Conservation (phyloP, 805 yeast species). For the Pichia deserticola region DNA sequence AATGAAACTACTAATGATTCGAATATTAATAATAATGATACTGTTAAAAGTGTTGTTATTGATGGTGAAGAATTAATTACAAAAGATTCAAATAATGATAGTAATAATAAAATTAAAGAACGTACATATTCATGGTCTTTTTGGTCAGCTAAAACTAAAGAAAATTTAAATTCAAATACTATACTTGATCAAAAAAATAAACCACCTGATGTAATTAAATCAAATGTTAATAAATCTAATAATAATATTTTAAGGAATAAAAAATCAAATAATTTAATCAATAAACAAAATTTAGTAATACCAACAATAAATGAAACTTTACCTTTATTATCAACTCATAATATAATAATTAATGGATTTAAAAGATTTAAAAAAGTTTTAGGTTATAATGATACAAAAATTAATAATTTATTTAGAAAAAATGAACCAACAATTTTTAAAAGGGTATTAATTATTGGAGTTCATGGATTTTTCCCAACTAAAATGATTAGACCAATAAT, state of each 20-base stretch:
- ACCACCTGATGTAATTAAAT: conserved; percentile 8
- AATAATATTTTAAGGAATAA: neutral
- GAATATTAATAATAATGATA: neutral
- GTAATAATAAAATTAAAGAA: conserved; percentile 5
- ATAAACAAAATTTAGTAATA: conserved; percentile 21
- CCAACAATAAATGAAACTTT: conserved; percentile 23
- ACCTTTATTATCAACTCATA: conserved; percentile 17
- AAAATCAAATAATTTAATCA: neutral
- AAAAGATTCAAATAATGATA: neutral
- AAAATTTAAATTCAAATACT: neutral
- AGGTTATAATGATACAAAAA: conserved; percentile 12
- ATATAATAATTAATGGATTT: conserved; percentile 10
- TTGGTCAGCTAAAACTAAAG: conserved; percentile 15
- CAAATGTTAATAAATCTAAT: conserved; percentile 7
- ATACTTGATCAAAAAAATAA: neutral
- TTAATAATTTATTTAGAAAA: conserved; percentile 17
- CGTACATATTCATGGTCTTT: conserved; percentile 24
- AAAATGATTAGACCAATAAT: conserved; percentile 75
- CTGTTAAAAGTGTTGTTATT: neutral
- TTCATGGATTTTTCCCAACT: conserved; percentile 95
- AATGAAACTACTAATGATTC: neutral
- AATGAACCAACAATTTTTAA: conserved; percentile 27
- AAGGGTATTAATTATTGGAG: conserved; percentile 78
- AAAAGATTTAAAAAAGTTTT: conserved; percentile 12
- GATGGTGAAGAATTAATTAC: conserved; percentile 6